Base-by-base conservation (phyloP, 2,329 filamentous ascomycete genomes). In the Talaromyces amestolkiae region DNA sequence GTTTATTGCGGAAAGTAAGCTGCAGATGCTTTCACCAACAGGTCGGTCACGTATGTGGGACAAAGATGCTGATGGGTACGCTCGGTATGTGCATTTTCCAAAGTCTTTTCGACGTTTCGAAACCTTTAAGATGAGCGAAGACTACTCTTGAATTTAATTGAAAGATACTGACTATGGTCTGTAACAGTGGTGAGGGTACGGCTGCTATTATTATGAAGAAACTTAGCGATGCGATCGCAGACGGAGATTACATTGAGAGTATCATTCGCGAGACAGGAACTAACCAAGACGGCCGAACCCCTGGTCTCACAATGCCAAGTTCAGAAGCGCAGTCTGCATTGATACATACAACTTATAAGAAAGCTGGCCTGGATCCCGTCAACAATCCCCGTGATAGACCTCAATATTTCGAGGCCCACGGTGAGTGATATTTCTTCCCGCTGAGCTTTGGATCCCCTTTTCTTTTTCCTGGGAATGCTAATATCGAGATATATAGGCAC, bases 21-120 rank as follows among this genome's bases (percentile, higher is more conserved):
- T 74, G 19, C 69, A 81, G 70, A 72, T 86, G 56, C 80, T 87
- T n/a, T 85, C 83, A 0, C 80, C 85, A 35, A 80, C 80, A 0
- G 84, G 84, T 1, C 78, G 81, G 43, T 86, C 82, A 17, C 81
- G 80, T 58, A 84, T 79, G 75, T 83, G 77, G 75, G 78, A 80
- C 69, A 70, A 68, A 0, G 70, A 68, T 1, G 84, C 80, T 0
- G 73, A 84, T 67, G 84, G 83, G 5, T 85, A 79, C 71, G 83
- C 77, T 31, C 78, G 83, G 35, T 39, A 39, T 39, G 35, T 39
- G 35, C 10, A 39, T 39, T 39, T 39, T 39, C 35, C 22, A 22
- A 39, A 39, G 11, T 2, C 11, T 39, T 39, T 3, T 39, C 10
- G 35, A 39, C 35, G 10, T 39, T 39, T 39, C 11, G 11, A 39